These are phyloP conservation scores for Stereocaulon alpinum DNA, from an alignment of 495 filamentous ascomycete species.

Conservation along the genomic window DNA sequence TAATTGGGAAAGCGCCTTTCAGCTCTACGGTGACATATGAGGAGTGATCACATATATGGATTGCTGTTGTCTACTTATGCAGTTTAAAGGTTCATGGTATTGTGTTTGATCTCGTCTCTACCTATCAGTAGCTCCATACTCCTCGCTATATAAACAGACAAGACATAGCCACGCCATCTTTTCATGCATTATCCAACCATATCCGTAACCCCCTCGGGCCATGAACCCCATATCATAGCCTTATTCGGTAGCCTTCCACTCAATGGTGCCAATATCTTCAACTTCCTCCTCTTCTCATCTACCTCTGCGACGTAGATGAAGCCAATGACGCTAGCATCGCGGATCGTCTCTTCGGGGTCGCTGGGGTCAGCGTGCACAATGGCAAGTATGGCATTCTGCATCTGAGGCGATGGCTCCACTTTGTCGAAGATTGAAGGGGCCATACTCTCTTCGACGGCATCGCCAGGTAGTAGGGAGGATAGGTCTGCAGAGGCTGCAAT, in stretches of 20 bases:
- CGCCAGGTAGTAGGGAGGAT: slow-evolving; percentile 39
- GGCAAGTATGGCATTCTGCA: slow-evolving; percentile 65
- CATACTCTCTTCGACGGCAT: slow-evolving; percentile 31
- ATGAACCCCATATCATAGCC: slow-evolving; percentile 59
- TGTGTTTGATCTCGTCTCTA: background rate
- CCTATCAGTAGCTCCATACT: background rate
- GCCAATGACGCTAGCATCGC: slow-evolving; percentile 78
- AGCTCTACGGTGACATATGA: too few species aligned
- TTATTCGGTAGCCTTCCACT: slow-evolving; percentile 65
- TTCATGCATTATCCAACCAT: slow-evolving; percentile 34
- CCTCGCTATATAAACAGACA: slow-evolving; percentile 8
- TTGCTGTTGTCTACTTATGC: too few species aligned
- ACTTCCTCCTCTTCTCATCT: slow-evolving; percentile 69
- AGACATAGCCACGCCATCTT: background rate
- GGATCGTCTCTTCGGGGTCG: slow-evolving; percentile 59
- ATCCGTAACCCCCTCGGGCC: slow-evolving; percentile 42
- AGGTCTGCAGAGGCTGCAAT: slow-evolving; percentile 26
- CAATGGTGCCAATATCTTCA: slow-evolving; percentile 73
- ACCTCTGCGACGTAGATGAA: slow-evolving; percentile 88
- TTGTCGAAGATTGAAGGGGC: slow-evolving; percentile 44
- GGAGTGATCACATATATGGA: too few species aligned
- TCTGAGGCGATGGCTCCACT: slow-evolving; percentile 44
- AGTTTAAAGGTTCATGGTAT: background rate
- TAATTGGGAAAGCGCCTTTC: too few species aligned
- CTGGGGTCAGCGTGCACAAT: slow-evolving; percentile 61